phyloP scores from a whole-genome alignment of 129 eudicot genomes.

The Chrysanthemum lavandulifolium region DNA sequence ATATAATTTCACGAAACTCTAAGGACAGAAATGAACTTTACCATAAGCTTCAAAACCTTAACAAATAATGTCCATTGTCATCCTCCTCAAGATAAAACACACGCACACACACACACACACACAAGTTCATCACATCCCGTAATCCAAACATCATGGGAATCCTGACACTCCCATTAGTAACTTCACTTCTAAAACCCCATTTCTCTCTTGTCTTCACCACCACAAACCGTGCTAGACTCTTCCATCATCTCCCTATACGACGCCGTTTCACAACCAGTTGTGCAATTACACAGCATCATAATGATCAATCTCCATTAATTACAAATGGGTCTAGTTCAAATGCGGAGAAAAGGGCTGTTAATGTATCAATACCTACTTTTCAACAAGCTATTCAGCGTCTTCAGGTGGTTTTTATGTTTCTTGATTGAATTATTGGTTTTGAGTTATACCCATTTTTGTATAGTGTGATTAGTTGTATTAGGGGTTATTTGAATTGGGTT shows the following conservation, averaged over 20 bases:
- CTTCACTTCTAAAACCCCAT: slow-evolving; percentile 67
- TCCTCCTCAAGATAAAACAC: slow-evolving; percentile 13
- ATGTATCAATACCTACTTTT: slow-evolving; percentile 69
- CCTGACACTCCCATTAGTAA: slow-evolving; percentile 64
- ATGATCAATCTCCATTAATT: slow-evolving; percentile 18
- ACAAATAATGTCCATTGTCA: not conserved
- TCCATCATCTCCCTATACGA: slow-evolving; percentile 36
- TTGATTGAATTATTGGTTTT: not conserved
- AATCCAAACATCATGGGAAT: slow-evolving; percentile 54
- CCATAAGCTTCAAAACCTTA: not conserved
- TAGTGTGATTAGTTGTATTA: not conserved
- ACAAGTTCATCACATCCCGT: not conserved
- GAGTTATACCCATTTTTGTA: not conserved
- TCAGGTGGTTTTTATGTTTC: slow-evolving; percentile 52
- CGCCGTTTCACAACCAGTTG: slow-evolving; percentile 36
- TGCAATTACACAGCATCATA: slow-evolving; percentile 18
- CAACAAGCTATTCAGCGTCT: slow-evolving; percentile 97
- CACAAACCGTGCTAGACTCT: slow-evolving; percentile 18
- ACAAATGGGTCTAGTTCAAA: slow-evolving; percentile 30
- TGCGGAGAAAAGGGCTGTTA: slow-evolving; percentile 32
- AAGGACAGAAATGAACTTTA: not conserved
- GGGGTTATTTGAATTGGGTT: not conserved
- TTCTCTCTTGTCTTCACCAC: slow-evolving; percentile 49
- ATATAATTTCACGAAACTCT: not conserved
- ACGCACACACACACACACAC: slow-evolving; percentile 5